Conservation (phyloP, 2,329 filamentous ascomycete species). For the Cercospora zeina region DNA sequence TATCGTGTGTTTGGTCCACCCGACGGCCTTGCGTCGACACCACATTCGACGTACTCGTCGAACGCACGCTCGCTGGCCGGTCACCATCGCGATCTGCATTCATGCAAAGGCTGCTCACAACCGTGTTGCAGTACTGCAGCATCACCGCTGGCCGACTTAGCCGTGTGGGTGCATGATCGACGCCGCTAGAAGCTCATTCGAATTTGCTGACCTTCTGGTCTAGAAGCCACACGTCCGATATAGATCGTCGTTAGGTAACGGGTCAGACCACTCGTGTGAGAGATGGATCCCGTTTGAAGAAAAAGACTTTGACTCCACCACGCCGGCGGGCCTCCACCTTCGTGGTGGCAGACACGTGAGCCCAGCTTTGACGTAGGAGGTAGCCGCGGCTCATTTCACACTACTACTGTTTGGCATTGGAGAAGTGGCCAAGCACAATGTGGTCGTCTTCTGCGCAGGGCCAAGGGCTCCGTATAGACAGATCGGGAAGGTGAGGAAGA, state of each 20-base stretch:
- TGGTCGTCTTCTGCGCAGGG: background rate
- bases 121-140: background rate
- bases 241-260: conserved; percentile 22
- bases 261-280: background rate
- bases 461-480: conserved; percentile 8
- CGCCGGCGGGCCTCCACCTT: conserved; percentile 1
- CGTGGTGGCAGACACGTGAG: background rate
- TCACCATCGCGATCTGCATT: conserved; percentile 12
- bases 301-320: background rate
- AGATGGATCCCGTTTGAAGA: background rate
- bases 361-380: background rate
- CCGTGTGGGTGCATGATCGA: conserved; percentile 26
- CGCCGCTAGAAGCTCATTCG: conserved; percentile 28
- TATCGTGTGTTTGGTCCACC: conserved; percentile 16
- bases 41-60: conserved; percentile 16
- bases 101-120: background rate
- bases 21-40: conserved; percentile 15
- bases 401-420: background rate
- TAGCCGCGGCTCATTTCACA: background rate
- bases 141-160: conserved; percentile 24
- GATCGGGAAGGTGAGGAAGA: conserved; percentile 11
- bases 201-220: conserved; percentile 24
- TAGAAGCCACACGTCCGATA: conserved; percentile 20
- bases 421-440: background rate
- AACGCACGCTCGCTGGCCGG: background rate